Percentiles rank a stretch among this genome's conserved stretches.
phyloP scores from a whole-genome alignment of 805 yeast species.

The Yarrowia sp. region DNA sequence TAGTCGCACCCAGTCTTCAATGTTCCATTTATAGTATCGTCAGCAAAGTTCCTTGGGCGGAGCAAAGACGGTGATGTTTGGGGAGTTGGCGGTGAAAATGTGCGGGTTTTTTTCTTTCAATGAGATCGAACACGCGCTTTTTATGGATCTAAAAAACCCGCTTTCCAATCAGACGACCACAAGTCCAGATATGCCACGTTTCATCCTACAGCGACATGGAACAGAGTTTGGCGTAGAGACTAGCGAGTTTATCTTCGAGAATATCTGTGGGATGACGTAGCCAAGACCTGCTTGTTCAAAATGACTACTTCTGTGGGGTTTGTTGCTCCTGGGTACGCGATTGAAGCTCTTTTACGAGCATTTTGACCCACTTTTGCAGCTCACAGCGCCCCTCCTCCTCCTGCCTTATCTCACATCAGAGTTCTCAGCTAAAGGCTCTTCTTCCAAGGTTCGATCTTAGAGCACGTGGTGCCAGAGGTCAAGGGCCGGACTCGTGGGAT shows the following conservation, averaged over 20 bases:
- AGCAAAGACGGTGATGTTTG: background rate
- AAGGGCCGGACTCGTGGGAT: conserved; percentile 1
- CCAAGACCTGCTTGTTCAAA: too few relatives aligned
- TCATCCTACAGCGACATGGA: background rate
- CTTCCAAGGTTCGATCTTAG: background rate
- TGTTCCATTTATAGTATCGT: conserved; percentile 4
- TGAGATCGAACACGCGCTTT: too few relatives aligned
- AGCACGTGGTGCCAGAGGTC: conserved; percentile 10
- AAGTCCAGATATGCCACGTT: too few relatives aligned
- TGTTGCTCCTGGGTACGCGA: too few relatives aligned
- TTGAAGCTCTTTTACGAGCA: too few relatives aligned
- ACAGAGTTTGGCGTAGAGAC: conserved; percentile 5
- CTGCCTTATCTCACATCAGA: conserved; percentile 22
- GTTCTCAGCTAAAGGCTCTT: background rate
- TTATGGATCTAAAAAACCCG: too few relatives aligned
- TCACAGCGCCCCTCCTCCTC: background rate
- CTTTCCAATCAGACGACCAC: too few relatives aligned
- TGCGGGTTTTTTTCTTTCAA: too few relatives aligned
- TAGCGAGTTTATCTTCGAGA: conserved; percentile 5
- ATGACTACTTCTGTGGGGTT: too few relatives aligned
- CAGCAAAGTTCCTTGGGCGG: background rate
- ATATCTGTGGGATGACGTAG: background rate
- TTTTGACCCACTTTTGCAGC: too few relatives aligned
- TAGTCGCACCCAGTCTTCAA: background rate
- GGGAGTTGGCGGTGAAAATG: background rate